Evolutionary conservation across 495 filamentous ascomycete species (phyloP).

Genomic region (Hypoxylon perforatum): DNA sequence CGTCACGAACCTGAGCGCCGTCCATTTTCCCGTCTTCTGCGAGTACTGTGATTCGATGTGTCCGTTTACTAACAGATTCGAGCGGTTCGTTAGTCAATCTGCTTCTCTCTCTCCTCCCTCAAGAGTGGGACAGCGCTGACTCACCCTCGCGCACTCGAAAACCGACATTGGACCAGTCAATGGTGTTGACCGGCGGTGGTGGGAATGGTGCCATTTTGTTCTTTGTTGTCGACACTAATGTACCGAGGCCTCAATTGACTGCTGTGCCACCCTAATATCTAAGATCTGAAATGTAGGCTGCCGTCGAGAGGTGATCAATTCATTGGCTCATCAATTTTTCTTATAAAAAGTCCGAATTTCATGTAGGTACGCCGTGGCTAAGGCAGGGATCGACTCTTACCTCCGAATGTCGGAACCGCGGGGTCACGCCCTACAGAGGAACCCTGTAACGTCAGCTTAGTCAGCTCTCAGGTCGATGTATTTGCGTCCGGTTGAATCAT

Average conservation of each 20-base stretch:
- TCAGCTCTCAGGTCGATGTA: conserved; percentile 3
- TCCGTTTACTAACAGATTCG: conserved; percentile 70
- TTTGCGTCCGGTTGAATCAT: background rate
- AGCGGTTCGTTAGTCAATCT: background rate
- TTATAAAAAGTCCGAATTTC: conserved; percentile 27
- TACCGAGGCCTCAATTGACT: conserved; percentile 11
- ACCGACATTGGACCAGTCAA: conserved; percentile 92
- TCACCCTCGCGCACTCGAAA: conserved; percentile 90
- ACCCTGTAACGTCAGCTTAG: conserved; percentile 25
- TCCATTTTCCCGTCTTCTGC: conserved; percentile 77
- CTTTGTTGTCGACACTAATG: background rate
- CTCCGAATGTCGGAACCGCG: conserved; percentile 41
- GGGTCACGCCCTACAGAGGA: conserved; percentile 13
- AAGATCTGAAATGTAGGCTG: background rate
- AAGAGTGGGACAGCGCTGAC: conserved; percentile 22
- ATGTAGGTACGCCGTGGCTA: conserved; percentile 1
- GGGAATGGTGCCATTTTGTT: conserved; percentile 71
- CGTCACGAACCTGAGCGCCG: conserved; percentile 73
- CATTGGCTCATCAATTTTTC: conserved; percentile 30
- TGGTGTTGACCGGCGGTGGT: conserved; percentile 81
- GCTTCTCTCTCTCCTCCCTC: background rate
- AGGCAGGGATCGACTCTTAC: background rate
- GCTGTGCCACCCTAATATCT: background rate
- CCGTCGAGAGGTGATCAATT: conserved; percentile 9
- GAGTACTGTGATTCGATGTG: conserved; percentile 81